Evolutionary conservation across 768 basidiomycete species (phyloP), one percentile per base, ranked within the genome.

Genomic region (Boletus subparvulus): DNA sequence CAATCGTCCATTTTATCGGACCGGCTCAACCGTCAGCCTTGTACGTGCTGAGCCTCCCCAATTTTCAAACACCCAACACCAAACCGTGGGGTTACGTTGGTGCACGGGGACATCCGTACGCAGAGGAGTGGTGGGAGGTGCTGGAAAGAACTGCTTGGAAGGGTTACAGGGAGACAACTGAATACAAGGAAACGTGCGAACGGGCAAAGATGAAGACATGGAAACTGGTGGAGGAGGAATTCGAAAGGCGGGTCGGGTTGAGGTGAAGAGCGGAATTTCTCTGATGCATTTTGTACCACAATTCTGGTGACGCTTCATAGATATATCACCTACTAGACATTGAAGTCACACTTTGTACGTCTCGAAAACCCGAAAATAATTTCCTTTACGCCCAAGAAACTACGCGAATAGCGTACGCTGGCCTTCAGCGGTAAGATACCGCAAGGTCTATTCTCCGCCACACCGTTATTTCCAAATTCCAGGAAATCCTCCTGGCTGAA

Each of bases 11-110:
- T 59, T 83, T 83, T 66, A 80, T 81, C 6, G 80, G 82, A 2
- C 76, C 19, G 4, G 69, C 79, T 11, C 66, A 81, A 61, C 80
- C 81, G 3, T 62, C 61, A 3, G 40, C 81, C 55, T 73, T 65
- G 3, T 69, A 72, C 5, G 75, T 81, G 10, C 21, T 35, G 21
- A 24, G 9, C 11, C 13, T 35, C 21, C 21, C 47, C 13, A 10
- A 35, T 10, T 47, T 11, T 10, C 21, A 35, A 16, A 21, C 79
- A 0, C 77, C 67, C 53, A 77, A 75, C 0, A 70, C 78, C 4
- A 84, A 84, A 61, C 81, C 80, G 2, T 83, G 82, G 81, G 80
- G 80, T 7, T 82, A 81, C 56, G 69, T 76, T 1, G 78, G 80
- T 5, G 68, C 78, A 3, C 80, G 77, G 36, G 77, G 75, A 7